Evolutionary conservation across 495 filamentous ascomycete species (phyloP), one percentile per base, ranked within the genome.

Genomic region (Lichina pygmaea): DNA sequence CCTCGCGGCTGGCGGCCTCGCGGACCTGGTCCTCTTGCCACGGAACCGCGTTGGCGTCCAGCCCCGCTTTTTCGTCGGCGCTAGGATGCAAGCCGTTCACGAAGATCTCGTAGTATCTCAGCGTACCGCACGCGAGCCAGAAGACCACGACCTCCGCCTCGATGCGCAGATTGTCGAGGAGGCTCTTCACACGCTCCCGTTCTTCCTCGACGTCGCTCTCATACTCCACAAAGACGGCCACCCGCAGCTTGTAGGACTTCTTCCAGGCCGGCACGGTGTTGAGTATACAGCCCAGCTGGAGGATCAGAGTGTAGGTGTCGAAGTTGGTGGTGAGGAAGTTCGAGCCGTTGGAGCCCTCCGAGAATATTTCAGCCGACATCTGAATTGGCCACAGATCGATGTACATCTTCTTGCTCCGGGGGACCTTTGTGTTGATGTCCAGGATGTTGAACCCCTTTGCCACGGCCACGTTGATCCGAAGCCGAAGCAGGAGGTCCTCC

Each of bases 371-470:
- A 33, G 83, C 82, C 9, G 80, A 82, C 71, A 71, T 75, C 54
- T 75, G 82, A 48, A 91, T 86, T 0, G 82, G 82, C 82, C 82
- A 92, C 8, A 92, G 62, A 51, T 92, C 83, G 45, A 92, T 86
- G 50, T 73, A 86, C 51, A 75, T 80, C 56, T 89, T 89, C 42
- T 75, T 67, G 31, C 54, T 53, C 7, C 64, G 67, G 41, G 71
- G 60, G 12, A 15, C 12, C 5, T 64, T 56, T 37, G 65, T 56
- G 0, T 83, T 81, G 3, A 82, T 63, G 52, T 86, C 79, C 3
- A 92, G 60, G 8, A 72, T 58, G 44, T 82, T 71, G 46, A 92
- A 92, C 7, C 83, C 83, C 51, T 78, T 83, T 3, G 80, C 83
- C 45, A 92, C 63, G 3, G 83, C 83, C 42, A 91, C 82, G 55